A percentile compares a stretch with the other conserved stretches of the same genome.
phyloP scores from a whole-genome alignment of 2,329 filamentous ascomycete species.

The Verticillium tricorpus region DNA sequence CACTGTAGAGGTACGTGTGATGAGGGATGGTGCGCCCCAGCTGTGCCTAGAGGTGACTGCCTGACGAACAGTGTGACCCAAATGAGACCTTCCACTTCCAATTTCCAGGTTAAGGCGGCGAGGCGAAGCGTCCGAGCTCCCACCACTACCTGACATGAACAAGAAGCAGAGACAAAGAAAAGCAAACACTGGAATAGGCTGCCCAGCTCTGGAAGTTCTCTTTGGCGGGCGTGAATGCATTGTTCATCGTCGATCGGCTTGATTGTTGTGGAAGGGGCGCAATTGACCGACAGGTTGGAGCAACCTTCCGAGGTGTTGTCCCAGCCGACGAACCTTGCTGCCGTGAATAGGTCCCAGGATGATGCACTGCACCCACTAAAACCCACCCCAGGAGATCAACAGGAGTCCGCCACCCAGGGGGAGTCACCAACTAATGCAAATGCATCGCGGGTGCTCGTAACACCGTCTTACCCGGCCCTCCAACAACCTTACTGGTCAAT shows the following conservation, averaged over 20 bases:
- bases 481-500: background rate
- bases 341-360: background rate
- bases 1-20: slow-evolving; percentile 1
- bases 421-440: background rate
- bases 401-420: background rate
- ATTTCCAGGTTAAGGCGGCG: slow-evolving; percentile 5
- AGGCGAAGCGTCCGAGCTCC: slow-evolving; percentile 8
- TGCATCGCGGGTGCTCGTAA: background rate
- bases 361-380: background rate
- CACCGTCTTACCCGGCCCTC: background rate
- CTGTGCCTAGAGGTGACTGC: slow-evolving; percentile 3
- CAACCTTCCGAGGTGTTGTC: background rate
- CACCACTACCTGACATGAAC: slow-evolving; percentile 4
- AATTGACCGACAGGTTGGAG: background rate
- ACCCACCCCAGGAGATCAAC: background rate
- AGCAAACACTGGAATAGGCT: slow-evolving; percentile 11
- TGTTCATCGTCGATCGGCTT: background rate
- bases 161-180: slow-evolving; percentile 7
- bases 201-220: background rate
- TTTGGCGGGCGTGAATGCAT: background rate
- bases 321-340: background rate
- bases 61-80: background rate
- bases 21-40: slow-evolving; percentile 1
- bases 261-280: background rate
- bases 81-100: background rate